Evolutionary conservation across 2,329 filamentous ascomycete species (phyloP).

Genomic region (Aspergillus chevalieri): DNA sequence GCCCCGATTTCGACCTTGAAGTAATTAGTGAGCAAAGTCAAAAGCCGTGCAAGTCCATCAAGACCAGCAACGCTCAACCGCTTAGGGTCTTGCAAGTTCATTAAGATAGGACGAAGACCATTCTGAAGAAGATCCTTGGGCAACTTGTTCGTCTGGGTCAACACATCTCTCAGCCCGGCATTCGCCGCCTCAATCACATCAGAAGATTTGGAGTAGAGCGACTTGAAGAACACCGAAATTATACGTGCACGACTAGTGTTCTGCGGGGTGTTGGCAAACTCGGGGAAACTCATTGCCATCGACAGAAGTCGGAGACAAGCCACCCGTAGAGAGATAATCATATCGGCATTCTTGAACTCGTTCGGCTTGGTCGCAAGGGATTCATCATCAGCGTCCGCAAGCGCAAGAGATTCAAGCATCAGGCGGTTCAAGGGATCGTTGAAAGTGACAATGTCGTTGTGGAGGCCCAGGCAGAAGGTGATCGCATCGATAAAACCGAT

Average conservation of each 20-base stretch:
- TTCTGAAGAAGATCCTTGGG: slow-evolving; percentile 94
- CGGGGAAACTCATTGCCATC: slow-evolving; percentile 86
- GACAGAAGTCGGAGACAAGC: slow-evolving; percentile 90
- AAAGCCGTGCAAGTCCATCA: slow-evolving; percentile 79
- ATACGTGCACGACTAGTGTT: slow-evolving; percentile 62
- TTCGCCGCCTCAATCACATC: slow-evolving; percentile 93
- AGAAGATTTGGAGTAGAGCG: slow-evolving; percentile 84
- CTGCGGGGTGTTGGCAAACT: slow-evolving; percentile 72
- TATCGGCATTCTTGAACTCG: slow-evolving; percentile 91
- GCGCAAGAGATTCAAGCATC: slow-evolving; percentile 84
- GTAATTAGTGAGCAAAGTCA: slow-evolving; percentile 92
- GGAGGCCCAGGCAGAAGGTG: slow-evolving; percentile 86
- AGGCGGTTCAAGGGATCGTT: slow-evolving; percentile 86
- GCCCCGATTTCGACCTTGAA: slow-evolving; percentile 98
- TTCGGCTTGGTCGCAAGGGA: slow-evolving; percentile 84
- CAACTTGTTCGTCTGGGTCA: slow-evolving; percentile 82
- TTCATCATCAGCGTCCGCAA: slow-evolving; percentile 93
- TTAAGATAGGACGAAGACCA: slow-evolving; percentile 87
- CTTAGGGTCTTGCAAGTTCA: slow-evolving; percentile 91
- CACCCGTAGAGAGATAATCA: slow-evolving; percentile 84
- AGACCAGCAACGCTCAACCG: slow-evolving; percentile 81
- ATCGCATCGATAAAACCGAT: slow-evolving; percentile 98
- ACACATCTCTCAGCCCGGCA: slow-evolving; percentile 76
- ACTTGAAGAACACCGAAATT: slow-evolving; percentile 96
- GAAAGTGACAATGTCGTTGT: slow-evolving; percentile 82